These are phyloP conservation scores for Terfezia boudieri DNA, from an alignment of 495 filamentous ascomycete genomes.

Conservation along the genomic window DNA sequence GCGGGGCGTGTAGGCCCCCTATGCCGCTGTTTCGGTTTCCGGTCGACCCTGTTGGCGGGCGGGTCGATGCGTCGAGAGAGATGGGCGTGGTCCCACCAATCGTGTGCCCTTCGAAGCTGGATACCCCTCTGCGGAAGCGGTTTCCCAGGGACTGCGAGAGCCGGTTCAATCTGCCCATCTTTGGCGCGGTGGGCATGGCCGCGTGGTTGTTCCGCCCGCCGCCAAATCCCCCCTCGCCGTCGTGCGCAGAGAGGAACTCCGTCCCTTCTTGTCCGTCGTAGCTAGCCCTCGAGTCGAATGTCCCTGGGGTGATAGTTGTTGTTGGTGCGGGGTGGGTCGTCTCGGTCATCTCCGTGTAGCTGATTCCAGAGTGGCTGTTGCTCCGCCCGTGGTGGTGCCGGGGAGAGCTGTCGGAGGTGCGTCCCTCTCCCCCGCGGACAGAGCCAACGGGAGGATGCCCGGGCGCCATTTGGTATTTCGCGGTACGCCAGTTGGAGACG, in stretches of 20 bases:
- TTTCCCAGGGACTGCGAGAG: background rate
- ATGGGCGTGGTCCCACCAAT: background rate
- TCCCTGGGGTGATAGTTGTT: background rate
- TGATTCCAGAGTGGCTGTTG: background rate
- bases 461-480: background rate
- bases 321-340: background rate
- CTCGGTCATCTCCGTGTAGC: background rate
- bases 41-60: background rate
- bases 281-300: background rate
- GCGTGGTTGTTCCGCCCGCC: background rate
- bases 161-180: background rate
- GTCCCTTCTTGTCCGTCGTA: background rate
- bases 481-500: background rate
- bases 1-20: background rate
- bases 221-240: background rate
- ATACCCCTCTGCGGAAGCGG: background rate
- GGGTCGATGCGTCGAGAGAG: background rate
- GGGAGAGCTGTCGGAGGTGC: background rate
- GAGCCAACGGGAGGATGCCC: background rate
- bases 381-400: background rate
- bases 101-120: background rate
- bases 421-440: background rate
- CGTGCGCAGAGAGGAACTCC: background rate
- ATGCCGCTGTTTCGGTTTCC: background rate
- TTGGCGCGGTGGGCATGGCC: background rate